Base-by-base conservation (phyloP, 1,139 yeast genomes). In the Scheffersomyces illinoinensis region DNA sequence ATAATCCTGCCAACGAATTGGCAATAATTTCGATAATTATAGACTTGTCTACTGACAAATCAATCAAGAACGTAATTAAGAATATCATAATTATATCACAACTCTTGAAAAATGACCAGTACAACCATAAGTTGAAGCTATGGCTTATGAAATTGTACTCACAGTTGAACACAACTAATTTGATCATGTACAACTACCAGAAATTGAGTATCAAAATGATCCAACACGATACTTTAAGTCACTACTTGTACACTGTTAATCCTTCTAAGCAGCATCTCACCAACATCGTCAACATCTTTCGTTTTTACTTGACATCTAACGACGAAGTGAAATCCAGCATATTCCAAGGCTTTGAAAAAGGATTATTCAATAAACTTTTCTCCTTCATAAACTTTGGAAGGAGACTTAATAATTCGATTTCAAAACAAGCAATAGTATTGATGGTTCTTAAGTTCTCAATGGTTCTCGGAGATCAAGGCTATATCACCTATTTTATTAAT, bases 181-280 rank as follows among this genome's bases (percentile, higher is more conserved):
- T 77, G 54, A 87, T 95, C 3, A 66, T 75, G 18, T 75, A 75
- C 12, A 85, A 87, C 57, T 88, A 82, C 68, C 76, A 84, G 7
- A 67, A 77, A 0, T 75, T 95, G 56, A 85, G 86, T 53, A 84
- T 93, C 62, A 91, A 90, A 67, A 89, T 89, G 77, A 75, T 93
- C 14, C 99, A 95, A 72, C 80, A 84, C 62, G 98, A 95, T 68
- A 86, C 95, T 0, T 73, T 93, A 57, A 83, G 88, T 18, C 88
- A 89, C 62, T 78, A 82, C 60, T 69, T 90, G 17, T 69, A 79
- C 7, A 79, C 86, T 0, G 65, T 68, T 18, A 64, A 61, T 20
- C 81, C 82, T 0, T 65, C 74, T 0, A 69, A 68, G 54, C 62
- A 63, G 14, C 71, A 68, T 52, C 64, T 78, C 51, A 68, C 70